These are phyloP conservation scores for Drechslerella coelobrocha DNA, from an alignment of 2,329 filamentous ascomycete species.

Conservation along the genomic window DNA sequence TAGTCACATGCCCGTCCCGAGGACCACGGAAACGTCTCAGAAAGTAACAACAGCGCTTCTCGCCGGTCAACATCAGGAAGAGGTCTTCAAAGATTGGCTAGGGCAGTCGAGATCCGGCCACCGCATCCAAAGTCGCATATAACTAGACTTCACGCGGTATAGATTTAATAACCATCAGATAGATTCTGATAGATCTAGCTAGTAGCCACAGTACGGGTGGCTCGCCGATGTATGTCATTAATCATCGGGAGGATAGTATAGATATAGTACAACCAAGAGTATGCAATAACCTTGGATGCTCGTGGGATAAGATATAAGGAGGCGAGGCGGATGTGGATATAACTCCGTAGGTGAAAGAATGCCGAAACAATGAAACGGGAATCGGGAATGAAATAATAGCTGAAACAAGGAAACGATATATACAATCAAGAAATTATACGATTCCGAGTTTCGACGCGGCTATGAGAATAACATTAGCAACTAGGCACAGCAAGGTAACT, in stretches of 20 bases:
- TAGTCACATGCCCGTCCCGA: slow-evolving; percentile 60
- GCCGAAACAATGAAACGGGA: slow-evolving; percentile 46
- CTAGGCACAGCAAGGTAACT: not conserved
- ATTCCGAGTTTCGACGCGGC: slow-evolving; percentile 98
- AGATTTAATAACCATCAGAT: slow-evolving; percentile 11
- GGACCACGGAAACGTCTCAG: not conserved
- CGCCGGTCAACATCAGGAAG: slow-evolving; percentile 14
- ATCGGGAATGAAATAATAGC: slow-evolving; percentile 20
- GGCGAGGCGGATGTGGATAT: slow-evolving; percentile 49
- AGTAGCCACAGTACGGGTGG: slow-evolving; percentile 40
- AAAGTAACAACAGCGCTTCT: not conserved
- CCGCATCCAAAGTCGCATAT: no score
- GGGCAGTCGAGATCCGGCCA: not conserved
- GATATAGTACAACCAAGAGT: slow-evolving; percentile 51
- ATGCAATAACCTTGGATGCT: slow-evolving; percentile 50
- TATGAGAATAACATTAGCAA: slow-evolving; percentile 51
- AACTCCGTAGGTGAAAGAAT: slow-evolving; percentile 49
- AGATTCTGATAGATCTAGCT: not conserved
- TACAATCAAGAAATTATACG: slow-evolving; percentile 69
- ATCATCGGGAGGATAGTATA: slow-evolving; percentile 48
- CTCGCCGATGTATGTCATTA: slow-evolving; percentile 42
- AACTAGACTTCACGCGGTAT: no score
- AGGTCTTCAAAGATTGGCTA: slow-evolving; percentile 13
- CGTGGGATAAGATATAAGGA: slow-evolving; percentile 34
- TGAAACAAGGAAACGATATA: slow-evolving; percentile 49